Evolutionary conservation across 2,329 filamentous ascomycete species (phyloP), one percentile per base, ranked within the genome.

Genomic region (Nakataea oryzae): DNA sequence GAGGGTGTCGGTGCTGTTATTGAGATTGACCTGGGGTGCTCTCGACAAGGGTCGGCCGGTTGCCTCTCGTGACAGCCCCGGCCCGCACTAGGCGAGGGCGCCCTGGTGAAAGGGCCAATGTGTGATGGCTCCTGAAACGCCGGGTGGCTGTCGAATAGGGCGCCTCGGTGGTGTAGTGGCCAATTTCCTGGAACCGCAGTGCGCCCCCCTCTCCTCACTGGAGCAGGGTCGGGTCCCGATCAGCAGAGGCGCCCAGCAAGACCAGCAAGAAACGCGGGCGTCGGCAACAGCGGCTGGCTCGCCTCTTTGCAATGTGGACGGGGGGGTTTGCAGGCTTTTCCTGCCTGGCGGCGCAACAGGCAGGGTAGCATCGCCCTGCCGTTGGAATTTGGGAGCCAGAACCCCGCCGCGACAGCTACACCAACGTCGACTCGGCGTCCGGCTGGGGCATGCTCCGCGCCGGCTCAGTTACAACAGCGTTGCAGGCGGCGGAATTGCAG

Each of bases 121-220:
- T 62, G 61, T 62, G 61, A 62, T 58, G 11, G 56, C 17, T 54
- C 61, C 56, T 58, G 34, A 54, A 59, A 57, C 55, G 27, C 41
- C 21, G 21, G n/a, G 8, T n/a, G 21, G 41, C 41, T 50, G 41
- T 58, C 60, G 60, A 62, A 54, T 62, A n/a, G 56, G 24, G 34
- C 21, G 24, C 24, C 60, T 24, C 13, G 60, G 26, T 29, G 41
- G 17, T 50, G 41, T 7, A n/a, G 21, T 29, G 28, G 29, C 57
- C 57, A 62, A 62, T 62, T 62, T 62, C 61, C 32, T 54, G 70
- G 8, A 5, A 47, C n/a, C n/a, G 34, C 34, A 47, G 41, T n/a
- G 1, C 41, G 21, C 14, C 3, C 34, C 34, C 12, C 34, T 14
- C 12, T 41, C n/a, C n/a, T 14, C 3, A 3, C 41, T n/a, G 30